These are phyloP conservation scores for Podospora tetraspora DNA, from an alignment of 495 filamentous ascomycete species.

Conservation along the genomic window DNA sequence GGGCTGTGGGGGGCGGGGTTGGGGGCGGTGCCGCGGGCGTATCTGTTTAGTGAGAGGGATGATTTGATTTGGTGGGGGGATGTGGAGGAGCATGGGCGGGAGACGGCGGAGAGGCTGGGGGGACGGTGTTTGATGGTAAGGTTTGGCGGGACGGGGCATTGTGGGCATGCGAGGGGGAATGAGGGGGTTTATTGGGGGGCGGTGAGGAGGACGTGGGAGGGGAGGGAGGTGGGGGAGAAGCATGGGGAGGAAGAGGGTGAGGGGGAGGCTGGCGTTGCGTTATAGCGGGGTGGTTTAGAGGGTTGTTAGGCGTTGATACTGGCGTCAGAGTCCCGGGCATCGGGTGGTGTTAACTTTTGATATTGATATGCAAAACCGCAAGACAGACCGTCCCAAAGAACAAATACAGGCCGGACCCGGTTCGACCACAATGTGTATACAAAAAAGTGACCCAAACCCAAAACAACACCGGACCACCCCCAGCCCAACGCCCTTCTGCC, in stretches of 20 bases:
- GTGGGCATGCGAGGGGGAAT: constrained; percentile 27
- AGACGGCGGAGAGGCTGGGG: constrained; percentile 11
- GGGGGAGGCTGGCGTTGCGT: neutral
- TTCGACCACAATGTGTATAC: neutral
- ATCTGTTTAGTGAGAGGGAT: constrained; percentile 36
- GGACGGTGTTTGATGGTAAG: constrained; percentile 24
- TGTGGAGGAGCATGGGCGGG: constrained; percentile 29
- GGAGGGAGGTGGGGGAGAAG: constrained; percentile 1
- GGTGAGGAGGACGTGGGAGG: constrained; percentile 24
- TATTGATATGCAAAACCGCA: neutral
- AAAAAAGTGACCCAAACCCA: neutral
- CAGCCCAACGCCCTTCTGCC: neutral
- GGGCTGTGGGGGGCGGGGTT: constrained; percentile 19
- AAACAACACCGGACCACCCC: neutral
- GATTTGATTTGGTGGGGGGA: constrained; percentile 31
- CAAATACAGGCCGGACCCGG: neutral
- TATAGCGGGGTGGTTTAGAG: neutral
- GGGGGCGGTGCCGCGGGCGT: constrained; percentile 17
- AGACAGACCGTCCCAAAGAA: neutral
- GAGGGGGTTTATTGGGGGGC: constrained; percentile 24
- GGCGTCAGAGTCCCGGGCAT: neutral
- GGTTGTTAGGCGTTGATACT: neutral
- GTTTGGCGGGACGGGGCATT: constrained; percentile 32
- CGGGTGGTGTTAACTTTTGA: neutral
- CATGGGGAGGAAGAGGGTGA: neutral